Percentiles rank a stretch among this genome's conserved stretches.
Conservation (phyloP, 1,139 yeast species). For the Pichia sp. region DNA sequence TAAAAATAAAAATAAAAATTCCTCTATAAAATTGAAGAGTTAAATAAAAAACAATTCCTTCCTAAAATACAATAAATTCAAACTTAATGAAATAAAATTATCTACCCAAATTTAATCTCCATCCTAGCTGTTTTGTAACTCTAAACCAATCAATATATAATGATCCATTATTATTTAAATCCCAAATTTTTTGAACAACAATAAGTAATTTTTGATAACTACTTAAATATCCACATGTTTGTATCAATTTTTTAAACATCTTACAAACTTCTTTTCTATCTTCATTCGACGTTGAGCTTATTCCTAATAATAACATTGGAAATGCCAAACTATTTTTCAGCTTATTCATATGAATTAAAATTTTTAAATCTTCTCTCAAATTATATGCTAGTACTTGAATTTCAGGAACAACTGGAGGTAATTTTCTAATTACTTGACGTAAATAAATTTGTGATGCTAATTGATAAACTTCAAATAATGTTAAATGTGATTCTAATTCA, state of each 20-base stretch:
- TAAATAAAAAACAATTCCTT: no score
- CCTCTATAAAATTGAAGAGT: no score
- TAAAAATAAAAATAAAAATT: no score
- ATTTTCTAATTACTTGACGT: slow-evolving; percentile 40
- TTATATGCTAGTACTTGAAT: slow-evolving; percentile 31
- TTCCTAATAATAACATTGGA: slow-evolving; percentile 46
- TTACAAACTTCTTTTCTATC: slow-evolving; percentile 36
- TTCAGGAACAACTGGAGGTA: slow-evolving; percentile 44
- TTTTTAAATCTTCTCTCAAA: slow-evolving; percentile 33
- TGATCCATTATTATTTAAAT: slow-evolving; percentile 19
- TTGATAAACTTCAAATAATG: slow-evolving; percentile 46
- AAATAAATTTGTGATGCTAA: slow-evolving; percentile 41
- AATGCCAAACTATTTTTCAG: slow-evolving; percentile 46
- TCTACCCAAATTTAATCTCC: slow-evolving; percentile 25
- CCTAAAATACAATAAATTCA: not conserved
- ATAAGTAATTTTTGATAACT: slow-evolving; percentile 24
- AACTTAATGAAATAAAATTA: slow-evolving; percentile 1
- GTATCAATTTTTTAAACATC: slow-evolving; percentile 33
- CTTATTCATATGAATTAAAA: slow-evolving; percentile 35
- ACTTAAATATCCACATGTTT: slow-evolving; percentile 24
- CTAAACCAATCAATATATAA: slow-evolving; percentile 25
- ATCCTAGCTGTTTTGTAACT: slow-evolving; percentile 22
- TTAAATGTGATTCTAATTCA: slow-evolving; percentile 45
- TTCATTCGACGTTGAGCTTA: slow-evolving; percentile 37
- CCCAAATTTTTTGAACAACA: slow-evolving; percentile 25